Percentiles rank a stretch among this genome's conserved stretches.
phyloP scores from a whole-genome alignment of 352 stramenopile species.

The Saprolegnia diclina region DNA sequence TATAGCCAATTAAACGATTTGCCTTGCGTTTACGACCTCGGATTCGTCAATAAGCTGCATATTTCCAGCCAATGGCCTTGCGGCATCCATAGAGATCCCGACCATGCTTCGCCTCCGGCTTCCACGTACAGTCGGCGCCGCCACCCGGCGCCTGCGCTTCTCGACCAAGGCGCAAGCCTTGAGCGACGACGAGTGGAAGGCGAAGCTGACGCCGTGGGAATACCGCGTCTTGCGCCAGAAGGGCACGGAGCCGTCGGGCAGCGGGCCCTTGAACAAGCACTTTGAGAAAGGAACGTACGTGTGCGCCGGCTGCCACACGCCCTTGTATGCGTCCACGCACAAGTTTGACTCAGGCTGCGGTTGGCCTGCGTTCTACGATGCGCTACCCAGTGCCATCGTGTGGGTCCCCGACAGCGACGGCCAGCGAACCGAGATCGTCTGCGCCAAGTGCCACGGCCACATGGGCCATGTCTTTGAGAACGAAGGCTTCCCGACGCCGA shows the following conservation, averaged over 20 bases:
- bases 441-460: slow-evolving; percentile 80
- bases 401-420: slow-evolving; percentile 62
- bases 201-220: slow-evolving; percentile 64
- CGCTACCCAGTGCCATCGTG: slow-evolving; percentile 83
- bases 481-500: slow-evolving; percentile 81
- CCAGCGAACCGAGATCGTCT: slow-evolving; percentile 83
- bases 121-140: too few relatives aligned
- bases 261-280: slow-evolving; percentile 86
- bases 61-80: background rate
- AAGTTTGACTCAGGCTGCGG: slow-evolving; percentile 90
- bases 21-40: background rate
- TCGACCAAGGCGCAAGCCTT: background rate
- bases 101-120: background rate
- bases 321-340: slow-evolving; percentile 81
- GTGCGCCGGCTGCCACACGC: slow-evolving; percentile 81
- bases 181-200: slow-evolving; percentile 78
- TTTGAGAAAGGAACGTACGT: slow-evolving; percentile 81
- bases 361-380: slow-evolving; percentile 88
- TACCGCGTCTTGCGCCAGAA: slow-evolving; percentile 87
- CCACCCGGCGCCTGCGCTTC: background rate
- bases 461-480: slow-evolving; percentile 90
- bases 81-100: background rate
- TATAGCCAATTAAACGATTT: background rate
- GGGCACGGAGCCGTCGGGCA: slow-evolving; percentile 81
- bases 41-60: background rate